Conservation (phyloP, 148 eudicot species). For the Heliosperma pusillum region DNA sequence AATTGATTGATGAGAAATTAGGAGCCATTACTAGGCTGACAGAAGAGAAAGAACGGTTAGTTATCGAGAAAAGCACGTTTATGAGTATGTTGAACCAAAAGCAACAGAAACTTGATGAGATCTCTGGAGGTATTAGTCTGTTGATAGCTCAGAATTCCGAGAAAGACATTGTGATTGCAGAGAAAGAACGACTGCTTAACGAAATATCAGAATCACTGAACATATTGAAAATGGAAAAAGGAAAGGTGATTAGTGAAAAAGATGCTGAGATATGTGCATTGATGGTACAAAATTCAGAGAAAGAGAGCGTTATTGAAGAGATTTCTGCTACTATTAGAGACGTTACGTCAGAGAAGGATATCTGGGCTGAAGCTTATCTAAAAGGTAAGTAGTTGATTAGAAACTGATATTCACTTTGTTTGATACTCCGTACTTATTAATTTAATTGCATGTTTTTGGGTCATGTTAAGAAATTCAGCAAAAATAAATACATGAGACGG, state of each 20-base stretch:
- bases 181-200: conserved; percentile 23
- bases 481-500: no score
- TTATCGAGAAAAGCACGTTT: conserved; percentile 5
- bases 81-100: conserved; percentile 17
- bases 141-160: conserved; percentile 16
- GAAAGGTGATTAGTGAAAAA: conserved; percentile 17
- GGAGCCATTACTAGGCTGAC: not conserved
- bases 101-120: conserved; percentile 15
- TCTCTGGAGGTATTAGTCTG: conserved; percentile 7
- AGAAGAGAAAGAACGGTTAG: conserved; percentile 22
- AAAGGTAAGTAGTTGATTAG: conserved; percentile 10
- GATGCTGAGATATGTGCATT: conserved; percentile 10
- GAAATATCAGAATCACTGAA: conserved; percentile 16
- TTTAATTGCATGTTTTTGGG: not conserved
- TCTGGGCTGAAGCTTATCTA: conserved; percentile 15
- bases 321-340: conserved; percentile 14
- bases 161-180: conserved; percentile 11
- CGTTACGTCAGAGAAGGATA: conserved; percentile 21
- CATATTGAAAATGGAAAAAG: conserved; percentile 14
- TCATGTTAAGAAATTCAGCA: not conserved
- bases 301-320: conserved; percentile 16
- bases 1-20: conserved; percentile 19
- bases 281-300: conserved; percentile 18
- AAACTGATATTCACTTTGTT: not conserved
- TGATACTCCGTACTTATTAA: not conserved